phyloP scores from a whole-genome alignment of 192 early-diverging fungal species.

The Linnemannia schmuckeri region DNA sequence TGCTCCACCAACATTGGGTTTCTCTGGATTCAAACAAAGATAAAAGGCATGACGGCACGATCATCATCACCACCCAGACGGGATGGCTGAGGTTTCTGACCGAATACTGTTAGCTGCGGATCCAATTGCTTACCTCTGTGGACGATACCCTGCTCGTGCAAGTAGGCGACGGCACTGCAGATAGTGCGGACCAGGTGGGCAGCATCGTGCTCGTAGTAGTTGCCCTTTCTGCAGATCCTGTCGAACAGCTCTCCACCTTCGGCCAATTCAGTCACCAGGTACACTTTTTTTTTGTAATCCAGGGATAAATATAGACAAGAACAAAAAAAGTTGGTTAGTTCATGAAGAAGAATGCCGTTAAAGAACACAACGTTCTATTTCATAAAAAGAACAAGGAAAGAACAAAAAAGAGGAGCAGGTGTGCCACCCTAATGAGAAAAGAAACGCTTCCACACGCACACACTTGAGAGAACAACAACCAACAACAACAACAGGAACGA shows the following conservation, averaged over 20 bases:
- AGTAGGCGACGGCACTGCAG: conserved; percentile 81
- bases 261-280: conserved; percentile 83
- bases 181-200: conserved; percentile 83
- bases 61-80: background rate
- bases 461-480: background rate
- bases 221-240: conserved; percentile 77
- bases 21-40: background rate
- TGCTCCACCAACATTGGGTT: background rate
- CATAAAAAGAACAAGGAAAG: background rate
- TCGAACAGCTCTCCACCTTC: conserved; percentile 96
- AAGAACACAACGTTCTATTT: background rate
- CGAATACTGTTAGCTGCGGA: background rate
- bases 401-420: background rate
- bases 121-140: conserved; percentile 73
- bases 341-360: background rate
- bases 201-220: conserved; percentile 85
- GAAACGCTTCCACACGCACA: background rate
- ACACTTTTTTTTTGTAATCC: conserved; percentile 59
- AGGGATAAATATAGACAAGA: conserved; percentile 3
- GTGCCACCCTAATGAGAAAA: background rate
- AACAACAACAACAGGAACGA: background rate
- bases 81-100: conserved; percentile 1
- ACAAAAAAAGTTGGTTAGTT: background rate
- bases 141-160: conserved; percentile 90
- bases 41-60: background rate